Evolutionary conservation across 2,329 filamentous ascomycete genomes (phyloP).

Genomic region (Neocucurbitaria cava): DNA sequence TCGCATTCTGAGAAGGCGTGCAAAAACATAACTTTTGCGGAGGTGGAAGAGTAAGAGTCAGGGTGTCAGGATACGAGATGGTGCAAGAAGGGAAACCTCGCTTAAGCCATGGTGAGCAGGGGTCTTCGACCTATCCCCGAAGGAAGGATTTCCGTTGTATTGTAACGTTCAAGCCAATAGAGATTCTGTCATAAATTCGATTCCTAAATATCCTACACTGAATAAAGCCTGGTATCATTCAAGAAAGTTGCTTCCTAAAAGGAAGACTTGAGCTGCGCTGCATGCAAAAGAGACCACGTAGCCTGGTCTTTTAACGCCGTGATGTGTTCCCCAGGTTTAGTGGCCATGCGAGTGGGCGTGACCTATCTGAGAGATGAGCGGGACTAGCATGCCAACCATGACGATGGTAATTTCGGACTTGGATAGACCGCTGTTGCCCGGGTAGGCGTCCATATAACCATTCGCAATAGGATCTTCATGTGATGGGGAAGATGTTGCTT

Average conservation of each 20-base stretch:
- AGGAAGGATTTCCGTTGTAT: too few relatives aligned
- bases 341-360: conserved; percentile 65
- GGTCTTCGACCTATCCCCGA: background rate
- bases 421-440: conserved; percentile 58
- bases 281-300: background rate
- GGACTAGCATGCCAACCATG: conserved; percentile 78
- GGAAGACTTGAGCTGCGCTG: background rate
- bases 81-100: background rate
- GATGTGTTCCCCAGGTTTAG: conserved; percentile 8
- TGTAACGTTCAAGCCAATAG: background rate
- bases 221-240: conserved; percentile 17
- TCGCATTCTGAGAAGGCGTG: conserved; percentile 53
- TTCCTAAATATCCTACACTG: background rate
- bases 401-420: conserved; percentile 65
- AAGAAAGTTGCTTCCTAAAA: background rate
- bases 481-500: conserved; percentile 58
- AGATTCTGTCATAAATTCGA: background rate
- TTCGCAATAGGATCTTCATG: conserved; percentile 50
- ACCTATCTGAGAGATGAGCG: conserved; percentile 78
- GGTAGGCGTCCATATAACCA: conserved; percentile 62
- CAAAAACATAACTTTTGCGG: conserved; percentile 10
- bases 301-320: conserved; percentile 14
- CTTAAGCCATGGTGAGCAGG: background rate
- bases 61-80: background rate
- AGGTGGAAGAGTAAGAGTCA: background rate